Evolutionary conservation across 768 basidiomycete species (phyloP).

Genomic region (Tephrocybe sp.): DNA sequence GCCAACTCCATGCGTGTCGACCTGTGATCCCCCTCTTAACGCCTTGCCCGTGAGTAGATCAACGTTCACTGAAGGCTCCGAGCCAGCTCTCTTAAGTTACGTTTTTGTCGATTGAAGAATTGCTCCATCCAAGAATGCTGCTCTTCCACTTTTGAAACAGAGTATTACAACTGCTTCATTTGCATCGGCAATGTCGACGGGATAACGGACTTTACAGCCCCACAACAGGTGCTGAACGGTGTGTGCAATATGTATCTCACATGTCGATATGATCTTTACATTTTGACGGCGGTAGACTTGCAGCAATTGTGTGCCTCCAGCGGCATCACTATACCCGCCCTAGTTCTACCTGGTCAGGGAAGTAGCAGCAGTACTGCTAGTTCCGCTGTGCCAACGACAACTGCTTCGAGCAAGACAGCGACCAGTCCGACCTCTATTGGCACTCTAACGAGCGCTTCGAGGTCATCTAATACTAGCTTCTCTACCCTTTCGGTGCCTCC

Average conservation of each 20-base stretch:
- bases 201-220: conserved; percentile 23
- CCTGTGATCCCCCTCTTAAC: conserved; percentile 27
- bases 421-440: not conserved
- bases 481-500: not conserved
- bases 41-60: conserved; percentile 20
- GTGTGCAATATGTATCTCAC: not conserved
- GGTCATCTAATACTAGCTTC: not conserved
- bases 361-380: not conserved
- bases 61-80: no score
- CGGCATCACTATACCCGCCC: not conserved
- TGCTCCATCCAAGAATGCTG: conserved; percentile 35
- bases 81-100: not conserved
- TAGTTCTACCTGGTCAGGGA: not conserved
- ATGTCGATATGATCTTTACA: not conserved
- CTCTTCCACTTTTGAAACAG: conserved; percentile 31
- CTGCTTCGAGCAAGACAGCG: not conserved
- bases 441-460: not conserved
- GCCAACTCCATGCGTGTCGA: conserved; percentile 29
- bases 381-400: not conserved
- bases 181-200: conserved; percentile 29
- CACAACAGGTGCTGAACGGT: conserved; percentile 26
- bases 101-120: conserved; percentile 11
- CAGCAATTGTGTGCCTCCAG: not conserved
- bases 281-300: not conserved
- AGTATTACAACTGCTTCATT: conserved; percentile 39